These are phyloP conservation scores for Nannochloropsis gaditana DNA, from an alignment of 108 stramenopile species.

Conservation along the genomic window DNA sequence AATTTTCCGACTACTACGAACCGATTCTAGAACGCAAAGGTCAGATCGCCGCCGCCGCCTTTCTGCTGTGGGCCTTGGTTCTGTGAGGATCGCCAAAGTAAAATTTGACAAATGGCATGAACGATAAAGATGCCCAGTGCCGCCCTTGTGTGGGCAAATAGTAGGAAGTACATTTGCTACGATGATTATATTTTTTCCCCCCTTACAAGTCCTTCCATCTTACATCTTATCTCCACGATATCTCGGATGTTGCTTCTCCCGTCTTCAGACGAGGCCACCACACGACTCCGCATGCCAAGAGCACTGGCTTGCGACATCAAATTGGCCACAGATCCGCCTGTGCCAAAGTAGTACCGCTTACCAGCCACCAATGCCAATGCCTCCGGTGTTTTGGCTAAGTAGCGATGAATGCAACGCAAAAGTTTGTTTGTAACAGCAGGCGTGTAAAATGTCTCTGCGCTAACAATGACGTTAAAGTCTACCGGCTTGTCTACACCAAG, in stretches of 20 bases:
- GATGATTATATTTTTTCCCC: too few species aligned
- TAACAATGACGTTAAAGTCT: constrained; percentile 42
- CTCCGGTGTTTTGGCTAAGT: neutral
- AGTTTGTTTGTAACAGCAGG: constrained; percentile 35
- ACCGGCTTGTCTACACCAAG: neutral
- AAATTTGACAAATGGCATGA: neutral
- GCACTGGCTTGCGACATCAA: constrained; percentile 20
- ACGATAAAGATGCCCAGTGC: neutral
- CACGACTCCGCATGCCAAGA: constrained; percentile 16
- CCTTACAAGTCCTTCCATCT: neutral
- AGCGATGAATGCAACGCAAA: constrained; percentile 1
- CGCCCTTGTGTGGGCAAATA: neutral
- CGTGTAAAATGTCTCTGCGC: constrained; percentile 48
- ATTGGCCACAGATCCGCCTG: constrained; percentile 35
- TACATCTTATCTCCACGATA: constrained; percentile 33
- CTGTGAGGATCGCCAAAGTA: neutral
- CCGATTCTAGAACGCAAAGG: neutral
- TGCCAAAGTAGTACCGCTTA: constrained; percentile 51
- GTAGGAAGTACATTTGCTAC: neutral
- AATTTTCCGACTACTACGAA: neutral
- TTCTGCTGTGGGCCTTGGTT: constrained; percentile 5
- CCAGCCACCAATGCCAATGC: constrained; percentile 41
- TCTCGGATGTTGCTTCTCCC: constrained; percentile 47
- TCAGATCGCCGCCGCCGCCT: neutral
- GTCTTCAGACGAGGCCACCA: constrained; percentile 25